Conservation (phyloP, 1,139 yeast species). For the Blastobotrys serpentis region DNA sequence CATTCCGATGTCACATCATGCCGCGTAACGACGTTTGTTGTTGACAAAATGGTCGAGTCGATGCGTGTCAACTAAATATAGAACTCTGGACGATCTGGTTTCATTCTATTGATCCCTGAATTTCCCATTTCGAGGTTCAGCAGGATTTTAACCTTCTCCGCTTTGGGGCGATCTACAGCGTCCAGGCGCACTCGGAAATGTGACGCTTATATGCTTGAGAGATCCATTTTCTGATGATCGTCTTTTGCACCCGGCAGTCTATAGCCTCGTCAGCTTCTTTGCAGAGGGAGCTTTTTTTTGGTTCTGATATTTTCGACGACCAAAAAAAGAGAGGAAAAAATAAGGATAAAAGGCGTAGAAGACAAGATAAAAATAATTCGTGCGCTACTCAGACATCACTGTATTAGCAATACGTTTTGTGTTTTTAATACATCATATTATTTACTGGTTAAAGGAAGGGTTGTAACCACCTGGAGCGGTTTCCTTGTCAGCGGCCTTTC, state of each 20-base stretch:
- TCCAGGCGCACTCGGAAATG: no score
- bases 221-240: no score
- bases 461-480: conserved; percentile 36
- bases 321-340: no score
- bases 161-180: neutral
- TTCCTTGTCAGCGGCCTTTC: conserved; percentile 40
- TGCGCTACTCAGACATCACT: conserved; percentile 7
- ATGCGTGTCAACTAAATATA: neutral
- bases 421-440: conserved; percentile 9
- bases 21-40: neutral
- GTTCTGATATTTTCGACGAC: no score
- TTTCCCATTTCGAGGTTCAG: no score
- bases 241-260: no score
- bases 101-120: neutral
- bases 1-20: neutral
- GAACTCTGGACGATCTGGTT: neutral
- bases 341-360: no score
- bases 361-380: no score
- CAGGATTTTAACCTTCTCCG: no score
- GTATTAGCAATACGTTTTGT: conserved; percentile 11
- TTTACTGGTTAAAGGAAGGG: conserved; percentile 37
- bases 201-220: no score
- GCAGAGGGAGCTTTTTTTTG: no score
- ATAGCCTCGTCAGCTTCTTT: no score
- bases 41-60: neutral